Evolutionary conservation across 2,329 filamentous ascomycete species (phyloP), one percentile per base, ranked within the genome.

Genomic region (Cordyceps militaris): DNA sequence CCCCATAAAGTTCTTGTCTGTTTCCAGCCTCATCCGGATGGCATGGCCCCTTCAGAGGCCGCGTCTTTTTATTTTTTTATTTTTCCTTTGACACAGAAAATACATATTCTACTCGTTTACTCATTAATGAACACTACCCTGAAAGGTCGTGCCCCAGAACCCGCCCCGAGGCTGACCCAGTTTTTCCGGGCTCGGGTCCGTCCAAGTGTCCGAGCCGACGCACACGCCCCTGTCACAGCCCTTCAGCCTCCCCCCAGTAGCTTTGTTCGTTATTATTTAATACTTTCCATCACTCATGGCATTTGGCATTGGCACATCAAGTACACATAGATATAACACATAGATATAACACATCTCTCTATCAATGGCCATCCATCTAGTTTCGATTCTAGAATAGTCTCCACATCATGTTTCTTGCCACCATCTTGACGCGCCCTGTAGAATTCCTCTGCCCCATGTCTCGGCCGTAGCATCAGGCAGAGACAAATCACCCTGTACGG

Each of bases 151-250:
- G 42, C 48, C 32, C 36, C 30, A n/a, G 34, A n/a, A 32, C 9
- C 23, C 43, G 23, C 21, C 16, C 34, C 46, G 34, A n/a, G 44
- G 23, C 24, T 42, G 49, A n/a, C 46, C 46, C 56, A 30, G 14
- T 36, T 51, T 52, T 58, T 26, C 47, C 56, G 56, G 56, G 38
- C 26, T 58, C 56, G 56, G 56, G 47, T 26, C 56, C 56, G 47
- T 58, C 38, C 30, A 58, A 52, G 48, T 43, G 48, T 53, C 56
- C 56, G 56, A 58, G 46, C 46, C 46, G 28, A 21, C 10, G 34
- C 23, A 19, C 47, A 43, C 38, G 36, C 34, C 23, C 38, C 24
- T 21, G 38, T 42, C 38, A 42, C n/a, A 40, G 38, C 38, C 19
- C 38, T 42, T 42, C 13, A 7, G 21, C 40, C 40, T 6, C 14